Evolutionary conservation across 83 land plant genomes (phyloP), one percentile per base, ranked within the genome.

Genomic region (Isoetes engelmannii): DNA sequence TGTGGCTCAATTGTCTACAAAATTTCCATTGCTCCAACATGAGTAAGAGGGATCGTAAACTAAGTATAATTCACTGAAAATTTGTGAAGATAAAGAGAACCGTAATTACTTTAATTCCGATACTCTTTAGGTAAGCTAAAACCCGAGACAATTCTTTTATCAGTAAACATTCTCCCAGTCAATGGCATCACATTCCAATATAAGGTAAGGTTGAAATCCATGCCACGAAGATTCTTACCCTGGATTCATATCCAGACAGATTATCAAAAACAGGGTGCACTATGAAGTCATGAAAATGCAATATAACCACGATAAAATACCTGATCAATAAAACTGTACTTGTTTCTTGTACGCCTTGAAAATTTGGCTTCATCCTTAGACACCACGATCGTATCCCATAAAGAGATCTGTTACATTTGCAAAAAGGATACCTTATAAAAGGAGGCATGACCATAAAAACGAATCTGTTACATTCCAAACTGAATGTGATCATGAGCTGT

Each of bases 151-250:
- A 75, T 58, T 9, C 21, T 72, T 53, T 72, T 77, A 37, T 62
- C 71, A 18, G 48, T 63, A 46, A 53, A 77, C 41, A 72, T 72
- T 58, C 18, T 58, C 4, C 77, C 77, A 8, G 79, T 77, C 18
- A 69, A n/a, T 1, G 79, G 79, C 79, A 77, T 77, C 55, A 77
- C 69, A 57, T 77, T 71, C 79, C 79, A 77, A 49, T 77, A 71
- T 76, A 77, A 63, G n/a, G 79, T 78, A 13, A 78, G 68, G 69
- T 78, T 78, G 71, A 73, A 78, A 44, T 73, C 72, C 17, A 21
- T 50, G 37, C 81, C 81, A 9, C 72, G 60, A 43, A 78, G 61
- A 53, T 73, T 69, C 15, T 63, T 58, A 12, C 81, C 81, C 81
- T 78, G 77, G 41, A 72, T 13, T n/a, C 42, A 55, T 12, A 21